These are phyloP conservation scores for Eimeria falciformis DNA, from an alignment of 169 alveolate genomes.

Conservation along the genomic window DNA sequence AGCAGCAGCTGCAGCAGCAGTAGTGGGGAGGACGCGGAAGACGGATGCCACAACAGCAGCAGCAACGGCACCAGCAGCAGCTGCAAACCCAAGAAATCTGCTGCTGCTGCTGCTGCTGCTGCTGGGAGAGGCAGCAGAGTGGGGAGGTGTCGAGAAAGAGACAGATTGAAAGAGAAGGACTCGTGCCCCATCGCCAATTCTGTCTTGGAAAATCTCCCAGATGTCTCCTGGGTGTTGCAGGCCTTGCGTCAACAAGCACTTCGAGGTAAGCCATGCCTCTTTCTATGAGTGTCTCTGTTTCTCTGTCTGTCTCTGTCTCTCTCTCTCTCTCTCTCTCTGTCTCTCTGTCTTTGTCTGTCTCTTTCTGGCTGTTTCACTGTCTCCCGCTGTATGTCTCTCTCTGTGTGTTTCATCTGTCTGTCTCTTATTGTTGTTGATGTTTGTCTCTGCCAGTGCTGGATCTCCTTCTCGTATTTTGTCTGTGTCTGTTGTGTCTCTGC, in stretches of 20 bases:
- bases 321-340: not conserved
- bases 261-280: not conserved
- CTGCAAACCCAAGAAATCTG: not conserved
- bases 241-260: constrained; percentile 1
- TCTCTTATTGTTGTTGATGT: too few species aligned
- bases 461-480: too few species aligned
- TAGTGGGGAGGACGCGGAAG: constrained; percentile 6
- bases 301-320: not conserved
- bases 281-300: not conserved
- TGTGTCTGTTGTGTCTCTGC: too few species aligned
- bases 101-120: constrained; percentile 15
- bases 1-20: constrained; percentile 34
- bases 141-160: not conserved
- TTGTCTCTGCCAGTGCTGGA: too few species aligned
- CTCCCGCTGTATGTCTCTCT: too few species aligned
- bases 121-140: not conserved
- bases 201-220: not conserved
- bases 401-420: too few species aligned
- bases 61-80: not conserved
- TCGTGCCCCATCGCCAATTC: not conserved
- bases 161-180: not conserved
- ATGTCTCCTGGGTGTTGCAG: constrained; percentile 29
- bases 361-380: not conserved
- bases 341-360: not conserved
- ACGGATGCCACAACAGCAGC: not conserved